Evolutionary conservation across 768 basidiomycete species (phyloP), one percentile per base, ranked within the genome.

Genomic region (Hebeloma cylindrosporum): DNA sequence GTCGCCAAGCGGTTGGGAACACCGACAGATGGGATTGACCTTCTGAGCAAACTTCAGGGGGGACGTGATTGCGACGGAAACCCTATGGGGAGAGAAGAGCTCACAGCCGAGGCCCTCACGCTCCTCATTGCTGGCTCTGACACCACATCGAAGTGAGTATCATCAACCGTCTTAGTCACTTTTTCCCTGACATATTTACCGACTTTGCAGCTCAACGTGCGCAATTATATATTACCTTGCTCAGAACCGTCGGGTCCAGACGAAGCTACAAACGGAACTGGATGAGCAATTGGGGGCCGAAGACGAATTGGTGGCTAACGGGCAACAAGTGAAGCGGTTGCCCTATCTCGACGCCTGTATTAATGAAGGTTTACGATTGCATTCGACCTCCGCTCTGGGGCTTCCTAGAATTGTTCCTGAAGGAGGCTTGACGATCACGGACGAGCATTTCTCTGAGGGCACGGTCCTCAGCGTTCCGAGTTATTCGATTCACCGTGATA

Each of bases 121-220:
- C 79, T 92, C 36, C 74, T 93, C 13, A 92, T 93, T 51, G 90
- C 90, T 5, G 92, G 92, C 1, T 88, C 85, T 3, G 93, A 96
- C 57, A 96, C 93, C 1, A 95, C 93, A 0, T 93, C 92, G 34
- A 96, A 95, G 88, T 90, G 53, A 48, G 83, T n/a, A n/a, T 59
- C 9, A 16, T 27, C 20, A 29, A 13, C 26, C 18, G 29, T 22
- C 5, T 30, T 30, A 22, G 21, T 47, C 6, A 3, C 14, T 34
- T 43, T 14, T 4, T 23, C 27, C 18, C 17, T 41, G 21, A 37
- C 29, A 31, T 47, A 30, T 48, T 51, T 16, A 32, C 27, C 35
- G 14, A 10, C 40, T 25, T 40, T 26, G 5, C 47, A 92, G 89
- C 69, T 93, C 91, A 13, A 88, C 88, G 4, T 93, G 90, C 54